Conservation (phyloP, 2,329 filamentous ascomycete species). For the Diaporthe nobilis region DNA sequence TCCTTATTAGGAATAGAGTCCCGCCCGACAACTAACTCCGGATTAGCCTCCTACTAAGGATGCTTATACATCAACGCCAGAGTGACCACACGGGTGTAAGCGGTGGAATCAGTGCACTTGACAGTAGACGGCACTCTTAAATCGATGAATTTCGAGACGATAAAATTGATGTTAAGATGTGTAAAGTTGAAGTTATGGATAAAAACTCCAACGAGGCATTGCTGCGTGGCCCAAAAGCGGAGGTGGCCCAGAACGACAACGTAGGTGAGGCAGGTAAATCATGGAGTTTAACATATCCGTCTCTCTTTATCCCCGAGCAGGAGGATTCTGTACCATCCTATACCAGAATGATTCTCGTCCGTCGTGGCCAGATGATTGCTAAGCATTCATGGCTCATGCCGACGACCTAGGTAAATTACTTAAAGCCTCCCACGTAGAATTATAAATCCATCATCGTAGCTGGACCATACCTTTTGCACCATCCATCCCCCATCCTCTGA, state of each 20-base stretch:
- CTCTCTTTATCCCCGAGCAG: background rate
- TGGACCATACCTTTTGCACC: background rate
- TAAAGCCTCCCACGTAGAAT: background rate
- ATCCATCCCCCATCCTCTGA: background rate
- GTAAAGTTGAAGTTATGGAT: background rate
- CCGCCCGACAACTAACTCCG: background rate
- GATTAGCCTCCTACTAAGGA: background rate
- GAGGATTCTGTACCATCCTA: background rate
- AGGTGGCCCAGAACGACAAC: background rate
- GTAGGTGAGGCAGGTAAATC: background rate
- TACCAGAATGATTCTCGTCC: background rate
- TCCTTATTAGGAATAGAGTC: background rate
- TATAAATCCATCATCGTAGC: background rate
- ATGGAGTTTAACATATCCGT: background rate
- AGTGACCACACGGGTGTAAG: background rate
- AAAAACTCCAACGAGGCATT: background rate
- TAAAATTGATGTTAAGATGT: background rate
- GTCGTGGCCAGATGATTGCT: background rate
- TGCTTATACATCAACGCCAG: too few species aligned
- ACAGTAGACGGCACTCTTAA: background rate
- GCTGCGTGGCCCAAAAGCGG: background rate
- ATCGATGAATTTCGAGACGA: background rate
- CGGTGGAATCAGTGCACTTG: background rate
- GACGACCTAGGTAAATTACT: background rate
- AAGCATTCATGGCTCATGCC: background rate